Evolutionary conservation across 805 yeast genomes (phyloP).

Genomic region (Cyberlindnera mrakii): DNA sequence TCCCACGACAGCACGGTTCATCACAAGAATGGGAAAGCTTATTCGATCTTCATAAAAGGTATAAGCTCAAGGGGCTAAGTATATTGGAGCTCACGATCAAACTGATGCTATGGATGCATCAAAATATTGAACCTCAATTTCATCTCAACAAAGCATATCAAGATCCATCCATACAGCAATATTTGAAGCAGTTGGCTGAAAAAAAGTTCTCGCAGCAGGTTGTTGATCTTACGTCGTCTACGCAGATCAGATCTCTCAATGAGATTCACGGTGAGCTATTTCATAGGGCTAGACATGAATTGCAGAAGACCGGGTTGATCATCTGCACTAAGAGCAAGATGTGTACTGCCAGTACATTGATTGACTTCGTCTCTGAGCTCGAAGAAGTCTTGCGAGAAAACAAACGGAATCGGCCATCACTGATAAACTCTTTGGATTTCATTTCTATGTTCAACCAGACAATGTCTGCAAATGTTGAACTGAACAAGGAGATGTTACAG

Average conservation of each 20-base stretch:
- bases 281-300: slow-evolving; percentile 21
- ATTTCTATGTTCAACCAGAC: too few relatives aligned
- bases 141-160: slow-evolving; percentile 13
- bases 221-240: slow-evolving; percentile 6
- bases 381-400: neutral
- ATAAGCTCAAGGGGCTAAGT: neutral
- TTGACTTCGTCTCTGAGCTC: slow-evolving; percentile 7
- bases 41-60: too few relatives aligned
- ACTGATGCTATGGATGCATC: slow-evolving; percentile 20
- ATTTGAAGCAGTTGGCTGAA: slow-evolving; percentile 14
- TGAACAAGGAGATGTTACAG: too few relatives aligned
- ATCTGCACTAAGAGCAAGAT: slow-evolving; percentile 18
- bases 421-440: too few relatives aligned
- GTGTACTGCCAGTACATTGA: slow-evolving; percentile 14
- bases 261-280: slow-evolving; percentile 20
- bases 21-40: neutral
- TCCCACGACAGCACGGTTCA: neutral
- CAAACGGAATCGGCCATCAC: neutral
- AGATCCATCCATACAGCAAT: slow-evolving; percentile 7
- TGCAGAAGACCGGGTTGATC: slow-evolving; percentile 19
- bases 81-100: slow-evolving; percentile 9
- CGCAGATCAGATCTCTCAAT: slow-evolving; percentile 7
- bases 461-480: too few relatives aligned
- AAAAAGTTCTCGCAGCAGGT: slow-evolving; percentile 11
- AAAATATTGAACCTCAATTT: slow-evolving; percentile 9